These are phyloP conservation scores for Botrytis porri DNA, from an alignment of 2,329 filamentous ascomycete genomes.

Conservation along the genomic window DNA sequence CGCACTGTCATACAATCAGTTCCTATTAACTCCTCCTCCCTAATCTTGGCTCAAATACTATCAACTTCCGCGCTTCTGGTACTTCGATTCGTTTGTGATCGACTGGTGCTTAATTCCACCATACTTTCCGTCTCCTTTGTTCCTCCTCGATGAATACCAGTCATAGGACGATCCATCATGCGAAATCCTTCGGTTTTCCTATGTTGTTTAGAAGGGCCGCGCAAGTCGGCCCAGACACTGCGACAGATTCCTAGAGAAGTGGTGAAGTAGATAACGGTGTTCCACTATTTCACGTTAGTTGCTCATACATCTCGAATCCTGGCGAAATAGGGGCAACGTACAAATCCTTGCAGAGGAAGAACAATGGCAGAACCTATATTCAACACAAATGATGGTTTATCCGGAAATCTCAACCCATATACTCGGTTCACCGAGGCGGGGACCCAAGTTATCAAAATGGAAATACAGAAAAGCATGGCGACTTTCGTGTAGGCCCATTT, in stretches of 20 bases:
- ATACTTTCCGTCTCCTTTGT: constrained; percentile 2
- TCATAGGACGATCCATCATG: constrained; percentile 7
- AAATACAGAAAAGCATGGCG: constrained; percentile 67
- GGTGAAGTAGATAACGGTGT: constrained; percentile 70
- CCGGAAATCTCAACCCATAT: constrained; percentile 60
- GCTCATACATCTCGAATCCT: neutral
- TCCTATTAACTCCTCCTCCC: neutral
- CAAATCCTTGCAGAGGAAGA: constrained; percentile 73
- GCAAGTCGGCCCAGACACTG: constrained; percentile 3
- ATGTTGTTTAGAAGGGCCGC: neutral
- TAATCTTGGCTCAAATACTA: neutral
- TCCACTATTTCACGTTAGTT: constrained; percentile 52
- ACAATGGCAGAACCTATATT: constrained; percentile 71
- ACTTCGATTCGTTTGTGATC: constrained; percentile 6
- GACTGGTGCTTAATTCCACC: constrained; percentile 6
- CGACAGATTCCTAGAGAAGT: constrained; percentile 52
- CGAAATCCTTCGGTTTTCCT: neutral
- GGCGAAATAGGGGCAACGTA: neutral
- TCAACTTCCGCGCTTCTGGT: neutral
- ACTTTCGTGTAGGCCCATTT: constrained; percentile 69
- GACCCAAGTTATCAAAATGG: constrained; percentile 70
- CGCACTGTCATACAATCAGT: neutral
- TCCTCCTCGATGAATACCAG: neutral
- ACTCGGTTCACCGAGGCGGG: constrained; percentile 74
- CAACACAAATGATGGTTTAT: constrained; percentile 53